phyloP scores from a whole-genome alignment of 1,284 basidiomycete genomes.

The Ganoderma leucocontextum region DNA sequence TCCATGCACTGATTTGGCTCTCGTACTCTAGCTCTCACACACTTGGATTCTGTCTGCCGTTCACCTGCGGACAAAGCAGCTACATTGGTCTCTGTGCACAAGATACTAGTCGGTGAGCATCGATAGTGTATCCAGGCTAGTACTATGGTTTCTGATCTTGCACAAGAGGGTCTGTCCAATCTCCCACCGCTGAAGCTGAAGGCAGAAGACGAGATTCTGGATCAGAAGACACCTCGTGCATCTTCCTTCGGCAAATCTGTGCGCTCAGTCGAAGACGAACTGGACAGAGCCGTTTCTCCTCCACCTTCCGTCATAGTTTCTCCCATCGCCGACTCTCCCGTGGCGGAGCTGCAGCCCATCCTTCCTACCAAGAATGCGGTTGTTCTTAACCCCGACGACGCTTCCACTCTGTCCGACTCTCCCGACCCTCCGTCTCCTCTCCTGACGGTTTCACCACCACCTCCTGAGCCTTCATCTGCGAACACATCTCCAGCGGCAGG shows the following conservation, averaged over 20 bases:
- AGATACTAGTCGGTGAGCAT: constrained; percentile 78
- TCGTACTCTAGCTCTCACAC: constrained; percentile 65
- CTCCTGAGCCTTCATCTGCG: constrained; percentile 27
- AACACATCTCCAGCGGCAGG: constrained; percentile 25
- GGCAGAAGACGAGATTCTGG: constrained; percentile 58
- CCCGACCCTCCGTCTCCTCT: constrained; percentile 33
- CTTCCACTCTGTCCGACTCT: constrained; percentile 22
- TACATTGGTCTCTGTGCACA: constrained; percentile 84
- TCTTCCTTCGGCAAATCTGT: constrained; percentile 37
- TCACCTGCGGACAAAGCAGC: constrained; percentile 84
- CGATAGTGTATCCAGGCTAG: too few relatives aligned
- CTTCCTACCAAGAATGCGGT: constrained; percentile 17
- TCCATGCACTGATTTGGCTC: constrained; percentile 1
- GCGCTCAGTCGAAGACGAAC: constrained; percentile 31
- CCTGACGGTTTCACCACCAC: constrained; percentile 42
- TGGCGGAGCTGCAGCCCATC: constrained; percentile 24
- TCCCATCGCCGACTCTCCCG: constrained; percentile 32
- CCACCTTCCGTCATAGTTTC: constrained; percentile 42
- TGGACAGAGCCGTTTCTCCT: constrained; percentile 31
- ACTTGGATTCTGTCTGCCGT: constrained; percentile 66
- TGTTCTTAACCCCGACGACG: constrained; percentile 27
- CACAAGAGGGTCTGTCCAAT: constrained; percentile 70
- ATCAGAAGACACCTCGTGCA: constrained; percentile 47
- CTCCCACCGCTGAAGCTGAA: constrained; percentile 73
- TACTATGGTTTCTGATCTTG: neutral